Percentiles rank a stretch among this genome's conserved stretches.
Conservation (phyloP, 805 yeast genomes). For the Wickerhamomyces xylosicus region DNA sequence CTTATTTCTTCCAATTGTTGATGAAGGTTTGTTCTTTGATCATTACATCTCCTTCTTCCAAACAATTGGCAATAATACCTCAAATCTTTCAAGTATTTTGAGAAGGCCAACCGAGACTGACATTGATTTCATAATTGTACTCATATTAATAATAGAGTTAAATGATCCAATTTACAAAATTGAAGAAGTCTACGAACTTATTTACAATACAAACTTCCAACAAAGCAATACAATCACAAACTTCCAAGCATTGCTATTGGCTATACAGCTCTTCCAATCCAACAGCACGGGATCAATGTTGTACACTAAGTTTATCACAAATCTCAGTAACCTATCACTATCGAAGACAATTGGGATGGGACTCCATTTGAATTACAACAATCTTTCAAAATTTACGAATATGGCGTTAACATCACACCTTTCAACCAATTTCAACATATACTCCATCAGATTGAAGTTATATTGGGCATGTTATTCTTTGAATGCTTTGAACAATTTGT, state of each 20-base stretch:
- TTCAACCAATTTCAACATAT: constrained; percentile 7
- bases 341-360: constrained; percentile 18
- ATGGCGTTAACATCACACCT: background rate
- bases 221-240: constrained; percentile 11
- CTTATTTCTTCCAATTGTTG: constrained; percentile 16
- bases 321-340: constrained; percentile 12
- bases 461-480: constrained; percentile 29
- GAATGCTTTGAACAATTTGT: constrained; percentile 19
- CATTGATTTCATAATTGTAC: constrained; percentile 8
- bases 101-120: background rate
- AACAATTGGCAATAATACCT: constrained; percentile 12
- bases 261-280: constrained; percentile 17
- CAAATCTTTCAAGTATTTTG: constrained; percentile 3
- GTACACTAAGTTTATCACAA: constrained; percentile 15
- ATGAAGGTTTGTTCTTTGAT: constrained; percentile 16
- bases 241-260: constrained; percentile 15
- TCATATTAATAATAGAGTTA: constrained; percentile 30
- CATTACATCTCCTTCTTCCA: constrained; percentile 11
- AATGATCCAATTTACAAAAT: constrained; percentile 20
- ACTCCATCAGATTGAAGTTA: constrained; percentile 25
- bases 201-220: constrained; percentile 11
- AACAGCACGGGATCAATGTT: constrained; percentile 10
- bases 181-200: constrained; percentile 18
- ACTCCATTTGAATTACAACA: constrained; percentile 16
- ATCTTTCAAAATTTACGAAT: constrained; percentile 6